phyloP scores from a whole-genome alignment of 2,329 filamentous ascomycete genomes.

The Didymella glomerata region DNA sequence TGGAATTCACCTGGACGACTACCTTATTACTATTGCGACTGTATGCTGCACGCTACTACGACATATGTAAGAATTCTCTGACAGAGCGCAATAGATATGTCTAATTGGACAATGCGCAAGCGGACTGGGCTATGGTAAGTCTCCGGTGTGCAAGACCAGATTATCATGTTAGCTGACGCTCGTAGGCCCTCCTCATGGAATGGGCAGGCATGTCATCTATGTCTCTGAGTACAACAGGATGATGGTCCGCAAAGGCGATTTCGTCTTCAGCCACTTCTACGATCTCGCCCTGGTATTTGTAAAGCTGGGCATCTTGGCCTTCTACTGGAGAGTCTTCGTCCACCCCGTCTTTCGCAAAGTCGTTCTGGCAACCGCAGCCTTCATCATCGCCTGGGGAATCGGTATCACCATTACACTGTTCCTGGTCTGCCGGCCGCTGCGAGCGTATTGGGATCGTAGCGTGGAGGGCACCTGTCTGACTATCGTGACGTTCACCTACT shows the following conservation, averaged over 20 bases:
- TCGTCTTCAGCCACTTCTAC: constrained; percentile 49
- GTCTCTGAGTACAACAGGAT: constrained; percentile 37
- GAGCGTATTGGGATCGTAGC: constrained; percentile 42
- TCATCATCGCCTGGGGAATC: constrained; percentile 44
- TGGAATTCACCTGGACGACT: constrained; percentile 46
- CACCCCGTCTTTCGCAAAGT: constrained; percentile 40
- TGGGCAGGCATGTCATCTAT: constrained; percentile 45
- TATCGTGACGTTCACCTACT: constrained; percentile 44
- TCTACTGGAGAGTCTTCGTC: constrained; percentile 47
- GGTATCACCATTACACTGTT: constrained; percentile 44
- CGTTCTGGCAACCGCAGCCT: constrained; percentile 40
- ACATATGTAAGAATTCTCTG: neutral
- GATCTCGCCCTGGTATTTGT: constrained; percentile 44
- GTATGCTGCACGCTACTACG: constrained; percentile 25
- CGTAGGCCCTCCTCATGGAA: constrained; percentile 44
- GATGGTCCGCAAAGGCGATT: constrained; percentile 48
- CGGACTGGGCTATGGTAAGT: constrained; percentile 41
- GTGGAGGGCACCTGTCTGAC: constrained; percentile 41
- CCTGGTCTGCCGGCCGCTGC: constrained; percentile 41
- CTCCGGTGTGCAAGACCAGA: neutral
- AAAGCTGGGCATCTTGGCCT: constrained; percentile 46
- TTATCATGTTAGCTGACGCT: constrained; percentile 21
- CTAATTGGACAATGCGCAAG: constrained; percentile 42
- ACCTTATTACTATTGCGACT: constrained; percentile 43
- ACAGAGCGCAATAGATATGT: constrained; percentile 32